phyloP scores from a whole-genome alignment of 768 basidiomycete species.

The Xerocomus potaroensis region DNA sequence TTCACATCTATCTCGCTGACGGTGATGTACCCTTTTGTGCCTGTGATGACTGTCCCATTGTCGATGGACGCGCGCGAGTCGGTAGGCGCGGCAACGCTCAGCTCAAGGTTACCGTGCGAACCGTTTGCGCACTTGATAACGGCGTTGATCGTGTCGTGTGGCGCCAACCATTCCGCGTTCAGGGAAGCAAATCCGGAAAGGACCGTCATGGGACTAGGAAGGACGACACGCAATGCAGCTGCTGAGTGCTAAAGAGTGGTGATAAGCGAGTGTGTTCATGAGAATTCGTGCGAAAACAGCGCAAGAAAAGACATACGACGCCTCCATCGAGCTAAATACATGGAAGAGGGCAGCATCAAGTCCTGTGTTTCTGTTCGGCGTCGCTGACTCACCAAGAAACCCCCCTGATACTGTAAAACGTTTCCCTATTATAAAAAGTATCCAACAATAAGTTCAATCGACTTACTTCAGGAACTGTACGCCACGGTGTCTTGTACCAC shows the following conservation, averaged over 20 bases:
- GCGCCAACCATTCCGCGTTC: conserved; percentile 66
- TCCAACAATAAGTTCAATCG: conserved; percentile 1
- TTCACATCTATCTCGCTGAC: conserved; percentile 32
- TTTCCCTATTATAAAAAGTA: background rate
- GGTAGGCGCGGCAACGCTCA: conserved; percentile 60
- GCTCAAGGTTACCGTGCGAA: conserved; percentile 55
- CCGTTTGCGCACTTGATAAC: conserved; percentile 44
- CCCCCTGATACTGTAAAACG: conserved; percentile 61
- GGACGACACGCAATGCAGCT: conserved; percentile 57
- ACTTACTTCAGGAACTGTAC: conserved; percentile 74
- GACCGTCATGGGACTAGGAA: conserved; percentile 47
- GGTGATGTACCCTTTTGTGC: conserved; percentile 58
- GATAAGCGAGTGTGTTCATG: background rate
- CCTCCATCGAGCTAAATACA: conserved; percentile 65
- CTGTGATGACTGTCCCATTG: conserved; percentile 46
- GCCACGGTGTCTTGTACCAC: conserved; percentile 83
- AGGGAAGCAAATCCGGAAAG: conserved; percentile 65
- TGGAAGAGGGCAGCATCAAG: background rate
- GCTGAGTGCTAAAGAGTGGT: conserved; percentile 52
- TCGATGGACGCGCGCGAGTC: conserved; percentile 31
- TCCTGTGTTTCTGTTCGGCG: no score
- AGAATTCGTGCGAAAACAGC: background rate
- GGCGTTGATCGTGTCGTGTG: conserved; percentile 74
- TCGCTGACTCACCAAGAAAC: conserved; percentile 61
- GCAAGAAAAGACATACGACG: conserved; percentile 46